Evolutionary conservation across 2,329 filamentous ascomycete species (phyloP).

Genomic region (Fusarium torreyae): DNA sequence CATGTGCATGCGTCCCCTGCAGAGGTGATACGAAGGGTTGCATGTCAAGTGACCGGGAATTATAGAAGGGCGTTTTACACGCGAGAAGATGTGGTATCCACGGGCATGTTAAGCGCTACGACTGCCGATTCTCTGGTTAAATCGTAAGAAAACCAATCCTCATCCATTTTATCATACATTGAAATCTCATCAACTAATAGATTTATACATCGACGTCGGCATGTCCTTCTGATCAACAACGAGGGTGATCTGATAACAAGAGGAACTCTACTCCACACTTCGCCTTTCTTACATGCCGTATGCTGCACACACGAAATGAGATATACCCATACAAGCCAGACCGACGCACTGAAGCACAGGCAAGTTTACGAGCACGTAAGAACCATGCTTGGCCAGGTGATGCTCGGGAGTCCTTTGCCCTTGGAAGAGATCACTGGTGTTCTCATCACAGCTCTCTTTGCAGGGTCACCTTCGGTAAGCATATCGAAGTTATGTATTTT

Average conservation of each 20-base stretch:
- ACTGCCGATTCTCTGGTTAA: constrained; percentile 27
- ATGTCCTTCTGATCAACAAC: constrained; percentile 26
- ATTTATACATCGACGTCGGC: constrained; percentile 28
- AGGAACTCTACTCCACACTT: constrained; percentile 51
- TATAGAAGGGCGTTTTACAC: constrained; percentile 28
- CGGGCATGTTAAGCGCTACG: constrained; percentile 20
- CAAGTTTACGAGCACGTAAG: constrained; percentile 59
- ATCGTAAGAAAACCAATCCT: constrained; percentile 7
- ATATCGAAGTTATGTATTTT: neutral
- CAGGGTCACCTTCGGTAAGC: constrained; percentile 40
- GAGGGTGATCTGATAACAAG: constrained; percentile 28
- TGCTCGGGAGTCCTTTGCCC: constrained; percentile 58
- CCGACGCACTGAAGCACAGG: constrained; percentile 49
- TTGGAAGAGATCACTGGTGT: constrained; percentile 60
- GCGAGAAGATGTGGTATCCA: constrained; percentile 26
- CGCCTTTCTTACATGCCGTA: constrained; percentile 58
- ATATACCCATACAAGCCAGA: constrained; percentile 39
- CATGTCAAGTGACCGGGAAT: constrained; percentile 27
- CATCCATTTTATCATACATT: neutral
- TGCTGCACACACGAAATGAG: constrained; percentile 59
- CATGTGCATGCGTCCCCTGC: constrained; percentile 30
- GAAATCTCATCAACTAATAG: neutral
- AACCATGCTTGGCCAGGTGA: constrained; percentile 56
- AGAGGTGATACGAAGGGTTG: constrained; percentile 34
- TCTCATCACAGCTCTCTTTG: constrained; percentile 55